A percentile compares a stretch with the other conserved stretches of the same genome.
Evolutionary conservation across 768 basidiomycete genomes (phyloP).

Genomic region (Xanthoconium stramineum): DNA sequence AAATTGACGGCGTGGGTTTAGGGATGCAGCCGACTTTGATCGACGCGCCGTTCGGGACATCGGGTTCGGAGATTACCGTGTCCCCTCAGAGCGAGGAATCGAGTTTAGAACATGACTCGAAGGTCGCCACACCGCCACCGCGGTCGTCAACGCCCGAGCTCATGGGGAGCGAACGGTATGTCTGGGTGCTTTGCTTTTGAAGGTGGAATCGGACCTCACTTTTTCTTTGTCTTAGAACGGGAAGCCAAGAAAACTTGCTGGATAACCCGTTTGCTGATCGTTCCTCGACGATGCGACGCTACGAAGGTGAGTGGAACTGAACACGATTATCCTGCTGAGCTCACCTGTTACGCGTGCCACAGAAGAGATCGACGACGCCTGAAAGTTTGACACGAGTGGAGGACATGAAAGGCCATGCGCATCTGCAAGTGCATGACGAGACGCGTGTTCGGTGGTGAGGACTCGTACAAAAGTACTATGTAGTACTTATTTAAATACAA

Average conservation of each 20-base stretch:
- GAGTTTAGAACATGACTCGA: background rate
- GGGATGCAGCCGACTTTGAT: conserved; percentile 41
- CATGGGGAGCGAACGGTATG: background rate
- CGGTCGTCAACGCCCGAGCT: background rate
- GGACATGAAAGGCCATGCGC: too few species aligned
- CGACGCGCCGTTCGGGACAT: background rate
- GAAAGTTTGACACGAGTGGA: too few species aligned
- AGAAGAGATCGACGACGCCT: too few species aligned
- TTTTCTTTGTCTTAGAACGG: background rate
- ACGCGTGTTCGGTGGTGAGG: too few species aligned
- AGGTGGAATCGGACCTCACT: background rate
- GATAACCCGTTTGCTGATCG: background rate
- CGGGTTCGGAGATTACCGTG: conserved; percentile 53
- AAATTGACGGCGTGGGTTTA: background rate
- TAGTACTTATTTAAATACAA: too few species aligned
- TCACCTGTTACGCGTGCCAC: too few species aligned
- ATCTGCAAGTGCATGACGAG: too few species aligned
- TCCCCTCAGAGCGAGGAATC: conserved; percentile 25
- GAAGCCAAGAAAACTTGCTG: background rate
- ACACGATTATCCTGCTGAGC: too few species aligned
- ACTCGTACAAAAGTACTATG: too few species aligned
- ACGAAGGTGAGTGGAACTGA: background rate
- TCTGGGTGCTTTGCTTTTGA: background rate
- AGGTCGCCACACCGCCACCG: background rate
- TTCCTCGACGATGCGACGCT: background rate